A percentile compares a stretch with the other conserved stretches of the same genome.
Evolutionary conservation across 306 rosid genomes (phyloP).

Genomic region (Lathyrus oleraceus): DNA sequence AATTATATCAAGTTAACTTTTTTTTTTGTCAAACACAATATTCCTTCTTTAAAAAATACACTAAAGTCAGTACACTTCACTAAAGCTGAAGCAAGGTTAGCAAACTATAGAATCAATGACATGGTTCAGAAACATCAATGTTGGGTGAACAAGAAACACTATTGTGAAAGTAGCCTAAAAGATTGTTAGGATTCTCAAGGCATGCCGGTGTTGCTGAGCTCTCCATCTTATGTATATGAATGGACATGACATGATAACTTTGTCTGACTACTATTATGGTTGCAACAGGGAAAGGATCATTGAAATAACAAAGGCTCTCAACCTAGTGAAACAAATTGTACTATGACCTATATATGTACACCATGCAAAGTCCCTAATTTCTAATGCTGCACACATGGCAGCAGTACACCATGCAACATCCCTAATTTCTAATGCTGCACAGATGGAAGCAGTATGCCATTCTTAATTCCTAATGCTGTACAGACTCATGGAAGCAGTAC

Average conservation of each 20-base stretch:
- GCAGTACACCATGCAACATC: not conserved
- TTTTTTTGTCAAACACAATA: no score
- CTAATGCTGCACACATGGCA: not conserved
- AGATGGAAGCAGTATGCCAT: no score
- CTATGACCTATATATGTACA: not conserved
- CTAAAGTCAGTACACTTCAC: not conserved
- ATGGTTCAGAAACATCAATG: not conserved
- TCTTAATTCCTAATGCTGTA: no score
- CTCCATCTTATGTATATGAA: not conserved
- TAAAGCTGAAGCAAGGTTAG: not conserved
- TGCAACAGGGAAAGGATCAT: not conserved
- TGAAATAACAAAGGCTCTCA: not conserved
- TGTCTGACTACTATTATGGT: no score
- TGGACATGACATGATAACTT: not conserved
- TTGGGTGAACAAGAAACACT: not conserved
- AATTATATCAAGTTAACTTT: no score
- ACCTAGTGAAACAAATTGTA: not conserved
- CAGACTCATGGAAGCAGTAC: no score
- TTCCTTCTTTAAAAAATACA: no score
- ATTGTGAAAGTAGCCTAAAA: not conserved
- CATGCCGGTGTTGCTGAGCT: not conserved
- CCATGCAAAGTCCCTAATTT: not conserved
- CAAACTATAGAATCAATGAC: not conserved
- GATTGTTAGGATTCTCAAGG: not conserved
- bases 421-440: not conserved